phyloP scores from a whole-genome alignment of 129 eudicot species.

The Pulicaria dysenterica region DNA sequence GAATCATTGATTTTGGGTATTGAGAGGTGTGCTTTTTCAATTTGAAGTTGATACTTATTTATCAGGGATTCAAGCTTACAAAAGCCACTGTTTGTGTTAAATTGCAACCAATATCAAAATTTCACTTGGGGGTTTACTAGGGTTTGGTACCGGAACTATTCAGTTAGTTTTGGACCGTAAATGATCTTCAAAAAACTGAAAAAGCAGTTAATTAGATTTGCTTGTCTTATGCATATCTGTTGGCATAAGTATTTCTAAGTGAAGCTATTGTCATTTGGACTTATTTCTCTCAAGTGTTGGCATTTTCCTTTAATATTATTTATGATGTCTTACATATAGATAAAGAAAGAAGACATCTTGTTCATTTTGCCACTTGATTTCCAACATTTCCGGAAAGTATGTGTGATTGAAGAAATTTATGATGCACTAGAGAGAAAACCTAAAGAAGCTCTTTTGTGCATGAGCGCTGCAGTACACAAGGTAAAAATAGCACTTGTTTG shows the following conservation, averaged over 20 bases:
- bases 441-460: constrained; percentile 83
- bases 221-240: too few species aligned
- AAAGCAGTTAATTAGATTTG: too few species aligned
- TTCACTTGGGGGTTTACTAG: neutral
- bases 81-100: neutral
- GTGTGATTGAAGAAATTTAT: constrained; percentile 51
- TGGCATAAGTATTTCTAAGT: neutral
- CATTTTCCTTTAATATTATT: neutral
- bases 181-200: too few species aligned
- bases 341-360: constrained; percentile 43
- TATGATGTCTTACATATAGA: constrained; percentile 42
- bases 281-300: neutral
- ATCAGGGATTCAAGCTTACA: neutral
- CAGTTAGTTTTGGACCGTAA: too few species aligned
- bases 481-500: constrained; percentile 33
- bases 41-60: neutral
- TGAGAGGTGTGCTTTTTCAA: neutral
- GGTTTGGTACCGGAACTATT: constrained; percentile 1
- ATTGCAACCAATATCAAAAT: neutral
- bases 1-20: neutral
- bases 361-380: constrained; percentile 74
- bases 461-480: constrained; percentile 88
- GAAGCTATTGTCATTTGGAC: constrained; percentile 9
- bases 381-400: constrained; percentile 66
- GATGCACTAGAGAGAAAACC: constrained; percentile 62